These are phyloP conservation scores for Chlamydomonas sp. DNA, from an alignment of 139 green algal genomes.

Conservation along the genomic window DNA sequence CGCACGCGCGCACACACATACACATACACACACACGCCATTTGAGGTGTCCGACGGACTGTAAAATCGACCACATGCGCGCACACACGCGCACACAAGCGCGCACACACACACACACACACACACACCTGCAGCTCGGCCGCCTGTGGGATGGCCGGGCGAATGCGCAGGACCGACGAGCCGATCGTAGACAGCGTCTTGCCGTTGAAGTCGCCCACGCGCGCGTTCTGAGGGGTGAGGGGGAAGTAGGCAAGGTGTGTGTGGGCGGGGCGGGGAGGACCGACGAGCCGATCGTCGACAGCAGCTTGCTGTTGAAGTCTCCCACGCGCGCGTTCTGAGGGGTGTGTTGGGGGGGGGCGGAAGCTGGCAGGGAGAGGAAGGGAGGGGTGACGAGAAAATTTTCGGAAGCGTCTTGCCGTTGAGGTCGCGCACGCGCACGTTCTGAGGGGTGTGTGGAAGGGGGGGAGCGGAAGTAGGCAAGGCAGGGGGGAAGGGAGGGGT, in stretches of 20 bases:
- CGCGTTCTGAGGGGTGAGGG: conserved; percentile 47
- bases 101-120: no score
- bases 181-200: conserved; percentile 72
- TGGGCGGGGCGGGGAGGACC: conserved; percentile 25
- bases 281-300: conserved; percentile 65
- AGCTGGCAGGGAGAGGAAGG: background rate
- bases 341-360: background rate
- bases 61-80: no score
- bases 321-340: conserved; percentile 54
- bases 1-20: no score
- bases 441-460: no score
- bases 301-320: conserved; percentile 91
- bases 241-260: background rate
- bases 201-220: conserved; percentile 93
- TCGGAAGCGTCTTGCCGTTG: no score
- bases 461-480: conserved; percentile 32
- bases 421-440: no score
- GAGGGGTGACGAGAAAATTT: background rate
- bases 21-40: no score
- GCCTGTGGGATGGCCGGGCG: conserved; percentile 68
- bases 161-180: conserved; percentile 53
- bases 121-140: conserved; percentile 36
- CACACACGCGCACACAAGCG: no score
- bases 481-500: conserved; percentile 63
- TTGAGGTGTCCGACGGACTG: no score